Evolutionary conservation across 2,329 filamentous ascomycete genomes (phyloP), one percentile per base, ranked within the genome.

Genomic region (Penicillium hesseltinei): DNA sequence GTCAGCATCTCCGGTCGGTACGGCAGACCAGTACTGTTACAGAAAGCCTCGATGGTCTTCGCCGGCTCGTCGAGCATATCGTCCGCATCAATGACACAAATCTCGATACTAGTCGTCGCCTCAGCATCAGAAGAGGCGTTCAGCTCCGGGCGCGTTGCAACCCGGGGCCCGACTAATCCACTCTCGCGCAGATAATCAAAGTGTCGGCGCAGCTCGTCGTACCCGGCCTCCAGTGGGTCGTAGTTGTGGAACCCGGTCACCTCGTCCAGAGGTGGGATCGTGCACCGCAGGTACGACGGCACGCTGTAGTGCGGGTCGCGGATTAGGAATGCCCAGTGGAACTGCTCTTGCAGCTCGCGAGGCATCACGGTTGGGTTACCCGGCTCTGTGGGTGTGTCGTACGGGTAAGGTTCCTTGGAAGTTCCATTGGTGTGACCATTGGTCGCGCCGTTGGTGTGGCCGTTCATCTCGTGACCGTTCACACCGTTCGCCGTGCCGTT

Each of bases 301-400:
- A 97, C 92, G 68, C 90, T 89, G 71, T 86, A 87, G 68, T 91
- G 87, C n/a, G 94, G 94, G 74, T 97, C 92, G 56, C 94, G 92
- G 80, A 99, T 97, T 62, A 97, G 83, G 78, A 99, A 97, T 23
- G 92, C 91, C 78, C 93, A 97, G 76, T 97, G 92, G 78, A 96
- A 97, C 64, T 86, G 82, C 69, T 86, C 83, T 57, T 97, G 81
- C 58, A 91, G 78, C 31, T 86, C 84, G 29, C 84, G 77, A 3
- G 94, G 94, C 50, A 97, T 78, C 27, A 95, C 88, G 1, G 92
- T 96, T 1, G 92, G 93, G 76, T 97, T 97, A 56, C 81, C 81
- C 3, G 83, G 79, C 75, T 93, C 88, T 3, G 78, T 70, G 35
- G 76, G 72, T 2, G 84, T 87, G 59, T 77, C 65, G 66, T 87